Conservation (phyloP, 371 early-diverging fungal species). For the Mortierella sp. region DNA sequence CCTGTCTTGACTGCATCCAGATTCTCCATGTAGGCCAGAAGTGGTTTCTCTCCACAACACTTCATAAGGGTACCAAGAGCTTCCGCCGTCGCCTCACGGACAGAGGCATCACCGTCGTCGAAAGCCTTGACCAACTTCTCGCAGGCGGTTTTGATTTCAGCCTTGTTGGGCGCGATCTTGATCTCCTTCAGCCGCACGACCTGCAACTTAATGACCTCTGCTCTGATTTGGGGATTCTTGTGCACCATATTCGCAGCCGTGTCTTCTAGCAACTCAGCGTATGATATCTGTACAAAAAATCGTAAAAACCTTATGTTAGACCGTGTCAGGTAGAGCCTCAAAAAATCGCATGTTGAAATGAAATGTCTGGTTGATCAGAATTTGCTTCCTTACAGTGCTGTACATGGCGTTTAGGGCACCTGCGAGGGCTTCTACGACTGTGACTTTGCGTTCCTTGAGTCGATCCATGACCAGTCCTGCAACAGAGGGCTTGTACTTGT, state of each 20-base stretch:
- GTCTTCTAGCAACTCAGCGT: slow-evolving; percentile 79
- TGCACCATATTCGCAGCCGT: slow-evolving; percentile 75
- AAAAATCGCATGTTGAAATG: no score
- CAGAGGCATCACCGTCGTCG: slow-evolving; percentile 90
- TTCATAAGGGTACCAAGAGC: slow-evolving; percentile 93
- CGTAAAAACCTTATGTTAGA: background rate
- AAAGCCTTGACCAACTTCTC: slow-evolving; percentile 82
- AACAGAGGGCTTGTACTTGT: slow-evolving; percentile 80
- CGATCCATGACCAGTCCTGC: slow-evolving; percentile 85
- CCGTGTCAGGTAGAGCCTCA: no score
- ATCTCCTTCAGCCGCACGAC: slow-evolving; percentile 78
- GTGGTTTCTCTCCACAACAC: slow-evolving; percentile 82
- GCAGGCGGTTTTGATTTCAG: slow-evolving; percentile 81
- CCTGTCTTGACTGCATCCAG: slow-evolving; percentile 89
- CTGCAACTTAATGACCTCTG: slow-evolving; percentile 80
- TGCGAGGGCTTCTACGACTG: slow-evolving; percentile 86
- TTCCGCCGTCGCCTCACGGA: slow-evolving; percentile 91
- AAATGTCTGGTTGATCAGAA: background rate
- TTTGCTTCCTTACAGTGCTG: slow-evolving; percentile 65
- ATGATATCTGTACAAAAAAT: slow-evolving; percentile 51
- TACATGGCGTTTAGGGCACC: slow-evolving; percentile 89
- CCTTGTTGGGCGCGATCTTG: slow-evolving; percentile 77
- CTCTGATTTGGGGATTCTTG: slow-evolving; percentile 94
- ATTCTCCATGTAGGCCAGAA: slow-evolving; percentile 81
- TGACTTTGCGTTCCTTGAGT: slow-evolving; percentile 94